A percentile compares a stretch with the other conserved stretches of the same genome.
These are phyloP conservation scores for Durotheca rogersii DNA, from an alignment of 495 filamentous ascomycete genomes.

Conservation along the genomic window DNA sequence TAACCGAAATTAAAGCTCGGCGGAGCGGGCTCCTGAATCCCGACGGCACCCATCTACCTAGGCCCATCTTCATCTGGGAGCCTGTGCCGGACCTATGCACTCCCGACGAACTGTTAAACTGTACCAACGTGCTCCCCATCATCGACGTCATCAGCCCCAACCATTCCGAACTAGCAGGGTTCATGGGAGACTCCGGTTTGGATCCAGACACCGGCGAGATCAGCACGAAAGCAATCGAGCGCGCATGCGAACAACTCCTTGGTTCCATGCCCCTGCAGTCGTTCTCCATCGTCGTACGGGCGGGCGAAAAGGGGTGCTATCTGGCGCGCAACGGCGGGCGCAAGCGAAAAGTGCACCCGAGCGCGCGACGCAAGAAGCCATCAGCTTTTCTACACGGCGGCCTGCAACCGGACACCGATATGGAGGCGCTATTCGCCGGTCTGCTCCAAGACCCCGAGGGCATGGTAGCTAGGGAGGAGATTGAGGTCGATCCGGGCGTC, in stretches of 20 bases:
- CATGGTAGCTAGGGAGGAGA: slow-evolving; percentile 57
- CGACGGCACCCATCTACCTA: slow-evolving; percentile 27
- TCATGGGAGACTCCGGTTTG: slow-evolving; percentile 62
- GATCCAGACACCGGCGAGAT: slow-evolving; percentile 53
- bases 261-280: slow-evolving; percentile 55
- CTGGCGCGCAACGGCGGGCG: slow-evolving; percentile 54
- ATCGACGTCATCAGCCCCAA: slow-evolving; percentile 90
- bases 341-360: slow-evolving; percentile 30
- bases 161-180: slow-evolving; percentile 76
- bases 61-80: slow-evolving; percentile 88
- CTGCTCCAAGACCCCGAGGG: slow-evolving; percentile 52
- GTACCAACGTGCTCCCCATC: slow-evolving; percentile 65
- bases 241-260: slow-evolving; percentile 53
- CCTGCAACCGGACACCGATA: slow-evolving; percentile 52
- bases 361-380: slow-evolving; percentile 41
- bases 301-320: slow-evolving; percentile 53
- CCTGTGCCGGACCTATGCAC: slow-evolving; percentile 87
- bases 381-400: slow-evolving; percentile 43
- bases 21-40: slow-evolving; percentile 36
- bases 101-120: slow-evolving; percentile 70
- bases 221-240: slow-evolving; percentile 52
- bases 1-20: slow-evolving; percentile 58
- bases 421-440: slow-evolving; percentile 54
- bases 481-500: slow-evolving; percentile 56
- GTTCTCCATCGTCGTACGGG: slow-evolving; percentile 56